Conservation (phyloP, 805 yeast species). For the Nakazawaea wickerhamii region DNA sequence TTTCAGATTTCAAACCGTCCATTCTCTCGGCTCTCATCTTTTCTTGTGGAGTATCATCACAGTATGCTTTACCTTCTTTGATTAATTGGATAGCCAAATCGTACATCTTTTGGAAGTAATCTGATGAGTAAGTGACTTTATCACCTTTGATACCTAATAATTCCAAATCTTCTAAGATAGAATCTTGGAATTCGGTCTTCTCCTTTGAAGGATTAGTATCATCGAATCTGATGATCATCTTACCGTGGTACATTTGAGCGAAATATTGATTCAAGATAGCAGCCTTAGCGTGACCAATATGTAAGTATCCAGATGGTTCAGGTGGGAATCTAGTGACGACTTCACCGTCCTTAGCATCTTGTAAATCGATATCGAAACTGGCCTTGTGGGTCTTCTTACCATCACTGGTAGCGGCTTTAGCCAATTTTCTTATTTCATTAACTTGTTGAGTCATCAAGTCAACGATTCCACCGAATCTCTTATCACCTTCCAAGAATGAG, state of each 20-base stretch:
- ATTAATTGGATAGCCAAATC: slow-evolving; percentile 80
- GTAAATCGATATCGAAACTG: slow-evolving; percentile 87
- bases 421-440: slow-evolving; percentile 65
- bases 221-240: slow-evolving; percentile 93
- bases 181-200: slow-evolving; percentile 88
- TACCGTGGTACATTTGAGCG: slow-evolving; percentile 94
- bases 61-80: slow-evolving; percentile 93
- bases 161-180: slow-evolving; percentile 88
- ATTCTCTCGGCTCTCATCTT: slow-evolving; percentile 98
- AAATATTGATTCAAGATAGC: slow-evolving; percentile 95
- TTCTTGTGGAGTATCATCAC: slow-evolving; percentile 94
- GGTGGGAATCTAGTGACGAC: slow-evolving; percentile 99
- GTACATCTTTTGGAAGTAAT: slow-evolving; percentile 90
- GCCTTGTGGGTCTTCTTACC: slow-evolving; percentile 91
- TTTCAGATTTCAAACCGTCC: slow-evolving; percentile 89
- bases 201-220: slow-evolving; percentile 98
- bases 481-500: slow-evolving; percentile 62
- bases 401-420: slow-evolving; percentile 42
- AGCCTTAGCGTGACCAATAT: slow-evolving; percentile 98
- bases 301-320: slow-evolving; percentile 98
- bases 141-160: slow-evolving; percentile 94
- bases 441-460: slow-evolving; percentile 64
- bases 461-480: slow-evolving; percentile 63
- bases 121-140: slow-evolving; percentile 80
- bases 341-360: slow-evolving; percentile 86